phyloP scores from a whole-genome alignment of 306 rosid species.

The Canavalia ensiformis region DNA sequence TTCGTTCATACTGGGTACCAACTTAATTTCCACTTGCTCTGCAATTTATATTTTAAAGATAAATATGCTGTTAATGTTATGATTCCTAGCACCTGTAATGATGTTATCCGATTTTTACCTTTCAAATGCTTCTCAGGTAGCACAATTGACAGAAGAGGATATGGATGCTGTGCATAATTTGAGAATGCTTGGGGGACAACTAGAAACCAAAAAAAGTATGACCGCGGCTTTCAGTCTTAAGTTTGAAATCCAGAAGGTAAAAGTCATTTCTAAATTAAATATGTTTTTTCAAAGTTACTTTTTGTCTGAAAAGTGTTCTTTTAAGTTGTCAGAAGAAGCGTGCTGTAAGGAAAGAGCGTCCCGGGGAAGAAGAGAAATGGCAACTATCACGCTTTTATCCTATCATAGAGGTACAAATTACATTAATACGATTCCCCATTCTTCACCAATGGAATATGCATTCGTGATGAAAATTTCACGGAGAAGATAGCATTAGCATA shows the following conservation, averaged over 20 bases:
- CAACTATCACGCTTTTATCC: slow-evolving; percentile 94
- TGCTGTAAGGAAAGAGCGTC: slow-evolving; percentile 83
- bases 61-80: slow-evolving; percentile 12
- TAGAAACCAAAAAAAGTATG: slow-evolving; percentile 73
- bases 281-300: slow-evolving; percentile 30
- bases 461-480: slow-evolving; percentile 24
- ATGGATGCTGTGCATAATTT: slow-evolving; percentile 76
- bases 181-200: slow-evolving; percentile 77
- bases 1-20: slow-evolving; percentile 33
- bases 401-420: slow-evolving; percentile 77
- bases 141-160: slow-evolving; percentile 77
- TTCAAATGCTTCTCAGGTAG: slow-evolving; percentile 63
- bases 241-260: slow-evolving; percentile 88
- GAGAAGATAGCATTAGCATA: slow-evolving; percentile 26
- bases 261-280: slow-evolving; percentile 29
- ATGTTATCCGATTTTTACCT: slow-evolving; percentile 34
- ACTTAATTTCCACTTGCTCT: slow-evolving; percentile 18
- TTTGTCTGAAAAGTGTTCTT: slow-evolving; percentile 48
- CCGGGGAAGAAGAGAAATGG: slow-evolving; percentile 83
- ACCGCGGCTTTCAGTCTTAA: slow-evolving; percentile 73
- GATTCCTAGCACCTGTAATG: slow-evolving; percentile 24
- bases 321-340: slow-evolving; percentile 79
- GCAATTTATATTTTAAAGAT: slow-evolving; percentile 34
- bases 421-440: not conserved
- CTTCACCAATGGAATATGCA: slow-evolving; percentile 14